Percentiles rank a stretch among this genome's conserved stretches.
Conservation (phyloP, 768 basidiomycete genomes). For the Collybiopsis luxurians region DNA sequence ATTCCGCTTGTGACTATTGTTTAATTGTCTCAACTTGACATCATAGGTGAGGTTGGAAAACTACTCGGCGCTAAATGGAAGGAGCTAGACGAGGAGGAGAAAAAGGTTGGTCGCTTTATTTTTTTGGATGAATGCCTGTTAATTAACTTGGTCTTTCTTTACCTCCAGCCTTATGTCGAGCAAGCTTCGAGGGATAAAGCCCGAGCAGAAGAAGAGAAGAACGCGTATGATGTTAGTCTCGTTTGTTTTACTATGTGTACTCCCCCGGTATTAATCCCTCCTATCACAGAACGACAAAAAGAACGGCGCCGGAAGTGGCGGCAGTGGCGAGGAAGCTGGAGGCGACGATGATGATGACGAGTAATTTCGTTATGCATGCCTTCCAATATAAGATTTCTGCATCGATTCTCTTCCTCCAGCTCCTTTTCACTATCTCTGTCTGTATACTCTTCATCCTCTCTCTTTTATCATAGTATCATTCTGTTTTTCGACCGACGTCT, state of each 20-base stretch:
- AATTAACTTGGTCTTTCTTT: constrained; percentile 11
- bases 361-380: background rate
- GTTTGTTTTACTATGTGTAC: background rate
- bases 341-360: constrained; percentile 5
- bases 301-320: constrained; percentile 6
- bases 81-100: constrained; percentile 87
- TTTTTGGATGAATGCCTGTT: constrained; percentile 3
- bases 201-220: constrained; percentile 82
- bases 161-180: constrained; percentile 92
- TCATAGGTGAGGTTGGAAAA: constrained; percentile 86
- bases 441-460: background rate
- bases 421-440: background rate
- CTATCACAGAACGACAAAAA: constrained; percentile 15
- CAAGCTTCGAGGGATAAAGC: constrained; percentile 85
- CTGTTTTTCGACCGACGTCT: background rate
- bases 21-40: background rate
- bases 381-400: background rate
- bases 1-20: constrained; percentile 2
- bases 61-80: constrained; percentile 97
- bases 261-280: background rate
- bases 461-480: background rate
- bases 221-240: constrained; percentile 41
- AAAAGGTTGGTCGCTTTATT: constrained; percentile 59
- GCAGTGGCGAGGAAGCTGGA: constrained; percentile 4
- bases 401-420: background rate